These are phyloP conservation scores for Yamadazyma trypodendri DNA, from an alignment of 1,139 yeast species.

Conservation along the genomic window DNA sequence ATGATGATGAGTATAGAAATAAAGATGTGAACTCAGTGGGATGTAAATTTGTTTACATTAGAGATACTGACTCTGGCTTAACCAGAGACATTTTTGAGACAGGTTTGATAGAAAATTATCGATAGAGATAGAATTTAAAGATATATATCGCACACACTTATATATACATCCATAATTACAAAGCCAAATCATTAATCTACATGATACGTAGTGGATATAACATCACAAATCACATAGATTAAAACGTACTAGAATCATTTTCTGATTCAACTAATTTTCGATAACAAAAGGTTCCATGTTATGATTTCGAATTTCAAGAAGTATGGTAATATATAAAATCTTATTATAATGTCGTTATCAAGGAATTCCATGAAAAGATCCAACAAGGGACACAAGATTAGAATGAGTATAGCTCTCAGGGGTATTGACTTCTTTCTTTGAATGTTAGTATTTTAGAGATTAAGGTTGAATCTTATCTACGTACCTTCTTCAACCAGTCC, in stretches of 20 bases:
- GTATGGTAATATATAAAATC: constrained; percentile 23
- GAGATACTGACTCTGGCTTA: constrained; percentile 46
- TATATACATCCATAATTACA: background rate
- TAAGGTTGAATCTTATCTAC: constrained; percentile 16
- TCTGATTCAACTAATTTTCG: background rate
- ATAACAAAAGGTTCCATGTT: constrained; percentile 6
- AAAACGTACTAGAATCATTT: too few relatives aligned
- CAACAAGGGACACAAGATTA: constrained; percentile 50
- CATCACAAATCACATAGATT: background rate
- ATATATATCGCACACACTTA: background rate
- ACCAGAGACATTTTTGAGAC: constrained; percentile 46
- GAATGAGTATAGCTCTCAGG: constrained; percentile 48
- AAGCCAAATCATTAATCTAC: background rate
- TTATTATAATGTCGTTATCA: constrained; percentile 20
- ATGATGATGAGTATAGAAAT: constrained; percentile 69
- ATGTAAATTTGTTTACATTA: constrained; percentile 57
- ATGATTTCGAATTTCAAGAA: constrained; percentile 9
- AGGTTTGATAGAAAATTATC: constrained; percentile 28
- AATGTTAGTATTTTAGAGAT: constrained; percentile 26
- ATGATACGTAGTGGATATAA: background rate
- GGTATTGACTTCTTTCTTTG: constrained; percentile 45
- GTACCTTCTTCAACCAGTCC: constrained; percentile 32
- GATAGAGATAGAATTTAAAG: background rate
- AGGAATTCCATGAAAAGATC: constrained; percentile 36
- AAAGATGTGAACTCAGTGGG: constrained; percentile 62